Evolutionary conservation across 495 filamentous ascomycete genomes (phyloP).

Genomic region (Penicillium nucicola): DNA sequence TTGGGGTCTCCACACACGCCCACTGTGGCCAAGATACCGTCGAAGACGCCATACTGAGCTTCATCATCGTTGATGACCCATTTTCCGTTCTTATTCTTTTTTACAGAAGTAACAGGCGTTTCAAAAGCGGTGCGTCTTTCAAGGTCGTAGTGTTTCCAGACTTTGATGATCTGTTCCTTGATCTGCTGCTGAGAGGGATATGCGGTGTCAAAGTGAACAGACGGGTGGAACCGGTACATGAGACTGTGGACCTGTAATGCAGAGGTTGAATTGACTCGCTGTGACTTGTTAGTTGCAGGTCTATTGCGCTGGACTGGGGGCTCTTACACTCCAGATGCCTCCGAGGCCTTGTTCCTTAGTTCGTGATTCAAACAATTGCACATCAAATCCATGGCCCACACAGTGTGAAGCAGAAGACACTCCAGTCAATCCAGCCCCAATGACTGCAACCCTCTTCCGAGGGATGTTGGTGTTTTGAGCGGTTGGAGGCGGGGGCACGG

Average conservation of each 20-base stretch:
- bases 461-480: constrained; percentile 34
- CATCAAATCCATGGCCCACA: constrained; percentile 83
- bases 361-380: constrained; percentile 72
- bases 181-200: constrained; percentile 77
- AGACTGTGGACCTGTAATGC: constrained; percentile 78
- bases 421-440: constrained; percentile 80
- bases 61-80: constrained; percentile 84
- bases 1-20: constrained; percentile 79
- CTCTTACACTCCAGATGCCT: constrained; percentile 79
- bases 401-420: constrained; percentile 81
- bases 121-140: constrained; percentile 69
- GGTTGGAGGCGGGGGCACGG: constrained; percentile 60
- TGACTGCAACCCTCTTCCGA: constrained; percentile 69
- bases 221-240: constrained; percentile 88
- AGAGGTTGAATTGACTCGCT: constrained; percentile 82
- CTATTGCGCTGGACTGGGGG: not conserved
- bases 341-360: constrained; percentile 58
- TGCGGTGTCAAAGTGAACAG: constrained; percentile 65
- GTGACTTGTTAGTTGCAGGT: constrained; percentile 3
- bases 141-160: constrained; percentile 76
- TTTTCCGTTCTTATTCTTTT: constrained; percentile 61
- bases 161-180: constrained; percentile 60
- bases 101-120: constrained; percentile 63
- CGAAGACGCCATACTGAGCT: constrained; percentile 63
- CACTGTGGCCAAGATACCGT: constrained; percentile 72